A percentile compares a stretch with the other conserved stretches of the same genome.
Evolutionary conservation across 2,329 filamentous ascomycete species (phyloP).

Genomic region (Verticillium tricorpus): DNA sequence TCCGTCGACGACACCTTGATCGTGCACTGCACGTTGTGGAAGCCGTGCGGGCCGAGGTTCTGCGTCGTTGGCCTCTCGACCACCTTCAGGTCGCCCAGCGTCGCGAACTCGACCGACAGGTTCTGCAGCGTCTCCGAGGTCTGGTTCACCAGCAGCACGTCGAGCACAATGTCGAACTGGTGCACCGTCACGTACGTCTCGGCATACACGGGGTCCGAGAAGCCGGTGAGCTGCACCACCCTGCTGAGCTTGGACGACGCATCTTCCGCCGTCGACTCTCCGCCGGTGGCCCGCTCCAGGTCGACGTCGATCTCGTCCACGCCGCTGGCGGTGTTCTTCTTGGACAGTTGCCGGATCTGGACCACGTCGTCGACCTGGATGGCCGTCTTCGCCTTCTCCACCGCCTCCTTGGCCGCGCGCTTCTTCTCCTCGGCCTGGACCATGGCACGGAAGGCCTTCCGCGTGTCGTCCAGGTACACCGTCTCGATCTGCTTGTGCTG

Average conservation of each 20-base stretch:
- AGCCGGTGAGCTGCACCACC: slow-evolving; percentile 94
- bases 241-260: slow-evolving; percentile 90
- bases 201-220: slow-evolving; percentile 97
- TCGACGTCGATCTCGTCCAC: slow-evolving; percentile 84
- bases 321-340: slow-evolving; percentile 81
- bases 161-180: slow-evolving; percentile 96
- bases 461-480: slow-evolving; percentile 90
- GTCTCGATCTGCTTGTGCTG: slow-evolving; percentile 86
- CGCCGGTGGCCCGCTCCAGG: slow-evolving; percentile 89
- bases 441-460: slow-evolving; percentile 95
- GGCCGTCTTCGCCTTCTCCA: slow-evolving; percentile 87
- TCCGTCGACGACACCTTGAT: slow-evolving; percentile 98
- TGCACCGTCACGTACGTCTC: slow-evolving; percentile 98
- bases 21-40: slow-evolving; percentile 96
- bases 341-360: slow-evolving; percentile 84
- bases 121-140: slow-evolving; percentile 96
- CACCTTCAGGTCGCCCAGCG: slow-evolving; percentile 93
- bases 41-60: slow-evolving; percentile 91
- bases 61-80: slow-evolving; percentile 95
- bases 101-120: slow-evolving; percentile 97
- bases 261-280: slow-evolving; percentile 78
- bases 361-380: slow-evolving; percentile 96
- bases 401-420: slow-evolving; percentile 87
- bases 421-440: slow-evolving; percentile 98
- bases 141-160: slow-evolving; percentile 95